Base-by-base conservation (phyloP, 2,329 filamentous ascomycete species). In the Trichophyton equinum region DNA sequence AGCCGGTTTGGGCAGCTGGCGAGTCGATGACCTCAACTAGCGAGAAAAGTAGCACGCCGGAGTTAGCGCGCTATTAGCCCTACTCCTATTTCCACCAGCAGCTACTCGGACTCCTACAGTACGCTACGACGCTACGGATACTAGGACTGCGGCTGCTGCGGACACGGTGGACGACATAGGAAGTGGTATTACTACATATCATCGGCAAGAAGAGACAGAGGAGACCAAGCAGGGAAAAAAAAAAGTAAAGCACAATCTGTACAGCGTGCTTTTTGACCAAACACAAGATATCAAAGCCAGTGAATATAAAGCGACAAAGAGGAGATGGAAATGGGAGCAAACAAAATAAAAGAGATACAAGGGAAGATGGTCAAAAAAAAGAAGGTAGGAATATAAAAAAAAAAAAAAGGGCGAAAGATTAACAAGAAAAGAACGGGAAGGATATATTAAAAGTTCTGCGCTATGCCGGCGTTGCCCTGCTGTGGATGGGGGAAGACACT, bases 381-480 rank as follows among this genome's bases (percentile, higher is more conserved):
- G 47, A 55, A 36, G 46, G 40, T 15, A 55, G 33, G 27, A 33
- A 60, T 18, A 57, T 40, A 55, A 60, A 59, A 22, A 60, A 58
- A 57, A 44, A 55, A 60, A 59, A 22, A 60, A 58, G 60, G 55
- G 47, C 63, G 57, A 60, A 25, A 61, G 49, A 9, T 36, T 2
- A 36, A 36, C 33, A 36, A 36, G 33, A 36, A 36, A 36, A 36
- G 9, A 7, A 36, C 8, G 9, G 59, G 42, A 55, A n/a, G 36
- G 33, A 5, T 6, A 11, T 36, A 36, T 64, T 83, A 97, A 69
- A 99, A 99, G 75, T 99, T 99, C 76, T 97, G 94, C 36, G 94
- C 89, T 69, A 99, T 96, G 62, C 94, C 94, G 44, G 89, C 89
- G 68, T 89, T 95, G 38, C 83, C 85, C 77, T 95, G 91, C 71